These are phyloP conservation scores for Tetrapisispora pingtungensis DNA, from an alignment of 805 yeast genomes.

Conservation along the genomic window DNA sequence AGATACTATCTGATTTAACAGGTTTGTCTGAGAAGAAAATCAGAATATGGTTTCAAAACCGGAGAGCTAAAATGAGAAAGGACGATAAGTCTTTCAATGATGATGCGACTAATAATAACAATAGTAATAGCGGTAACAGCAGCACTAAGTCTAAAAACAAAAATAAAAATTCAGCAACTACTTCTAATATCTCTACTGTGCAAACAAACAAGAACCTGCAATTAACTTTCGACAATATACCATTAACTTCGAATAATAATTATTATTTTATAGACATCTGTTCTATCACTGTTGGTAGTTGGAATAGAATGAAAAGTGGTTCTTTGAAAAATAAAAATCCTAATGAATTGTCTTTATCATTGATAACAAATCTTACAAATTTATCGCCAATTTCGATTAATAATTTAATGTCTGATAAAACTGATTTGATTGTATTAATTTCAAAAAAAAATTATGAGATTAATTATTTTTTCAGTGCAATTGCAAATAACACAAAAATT, in stretches of 20 bases:
- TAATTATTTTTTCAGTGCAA: conserved; percentile 70
- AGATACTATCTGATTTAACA: conserved; percentile 57
- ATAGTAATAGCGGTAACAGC: not conserved
- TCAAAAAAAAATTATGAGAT: conserved; percentile 63
- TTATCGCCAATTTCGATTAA: conserved; percentile 59
- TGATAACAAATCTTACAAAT: conserved; percentile 42
- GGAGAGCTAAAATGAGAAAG: conserved; percentile 69
- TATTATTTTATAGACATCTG: conserved; percentile 60
- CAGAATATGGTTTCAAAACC: conserved; percentile 86
- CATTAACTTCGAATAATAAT: conserved; percentile 50
- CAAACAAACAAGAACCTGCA: not conserved
- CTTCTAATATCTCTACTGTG: not conserved
- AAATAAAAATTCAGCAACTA: not conserved
- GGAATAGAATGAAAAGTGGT: conserved; percentile 73
- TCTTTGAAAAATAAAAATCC: conserved; percentile 30
- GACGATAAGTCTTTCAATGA: not conserved
- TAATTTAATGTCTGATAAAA: conserved; percentile 49
- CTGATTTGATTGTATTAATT: conserved; percentile 61
- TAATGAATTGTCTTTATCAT: conserved; percentile 13
- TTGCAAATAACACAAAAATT: conserved; percentile 55
- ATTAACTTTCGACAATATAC: conserved; percentile 32
- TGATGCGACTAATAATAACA: not conserved
- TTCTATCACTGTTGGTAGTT: conserved; percentile 63
- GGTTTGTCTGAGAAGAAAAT: conserved; percentile 84
- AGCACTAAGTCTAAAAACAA: not conserved